Evolutionary conservation across 345 rosid species (phyloP).

Genomic region (Zanthoxylum bungeanum): DNA sequence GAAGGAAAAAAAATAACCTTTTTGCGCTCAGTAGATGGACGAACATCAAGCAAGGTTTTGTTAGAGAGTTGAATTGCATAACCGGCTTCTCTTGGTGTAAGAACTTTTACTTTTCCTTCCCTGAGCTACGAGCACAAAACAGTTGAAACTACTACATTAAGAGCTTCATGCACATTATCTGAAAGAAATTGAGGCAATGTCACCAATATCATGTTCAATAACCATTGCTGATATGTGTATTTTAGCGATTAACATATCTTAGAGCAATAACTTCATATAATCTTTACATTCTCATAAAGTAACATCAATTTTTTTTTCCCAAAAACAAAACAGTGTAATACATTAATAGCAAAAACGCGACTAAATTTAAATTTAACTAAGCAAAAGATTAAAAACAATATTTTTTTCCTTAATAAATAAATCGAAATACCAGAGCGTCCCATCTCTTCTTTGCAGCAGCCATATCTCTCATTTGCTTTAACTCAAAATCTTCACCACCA

Average conservation of each 20-base stretch:
- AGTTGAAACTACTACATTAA: slow-evolving; percentile 11
- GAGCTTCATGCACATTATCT: slow-evolving; percentile 11
- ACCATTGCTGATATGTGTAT: not conserved
- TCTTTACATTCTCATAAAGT: not conserved
- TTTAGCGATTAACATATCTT: not conserved
- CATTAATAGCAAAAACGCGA: not conserved
- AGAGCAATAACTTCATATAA: not conserved
- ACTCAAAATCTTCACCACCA: slow-evolving; percentile 61
- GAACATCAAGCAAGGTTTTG: slow-evolving; percentile 81
- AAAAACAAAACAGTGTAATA: not conserved
- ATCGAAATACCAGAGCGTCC: slow-evolving; percentile 68
- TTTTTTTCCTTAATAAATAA: not conserved
- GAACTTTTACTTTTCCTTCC: slow-evolving; percentile 78
- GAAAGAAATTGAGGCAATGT: slow-evolving; percentile 9
- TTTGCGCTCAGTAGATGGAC: slow-evolving; percentile 63
- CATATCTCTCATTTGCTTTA: slow-evolving; percentile 90
- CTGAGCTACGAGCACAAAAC: slow-evolving; percentile 49
- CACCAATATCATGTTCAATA: slow-evolving; percentile 6
- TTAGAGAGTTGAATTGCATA: slow-evolving; percentile 83
- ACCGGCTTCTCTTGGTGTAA: slow-evolving; percentile 85
- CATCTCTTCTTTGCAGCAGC: slow-evolving; percentile 94
- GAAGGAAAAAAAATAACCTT: slow-evolving; percentile 36
- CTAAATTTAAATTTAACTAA: too few species aligned
- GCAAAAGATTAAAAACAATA: not conserved
- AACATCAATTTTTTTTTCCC: not conserved